Evolutionary conservation across 352 stramenopile species (phyloP).

Genomic region (Phytophthora quininea): DNA sequence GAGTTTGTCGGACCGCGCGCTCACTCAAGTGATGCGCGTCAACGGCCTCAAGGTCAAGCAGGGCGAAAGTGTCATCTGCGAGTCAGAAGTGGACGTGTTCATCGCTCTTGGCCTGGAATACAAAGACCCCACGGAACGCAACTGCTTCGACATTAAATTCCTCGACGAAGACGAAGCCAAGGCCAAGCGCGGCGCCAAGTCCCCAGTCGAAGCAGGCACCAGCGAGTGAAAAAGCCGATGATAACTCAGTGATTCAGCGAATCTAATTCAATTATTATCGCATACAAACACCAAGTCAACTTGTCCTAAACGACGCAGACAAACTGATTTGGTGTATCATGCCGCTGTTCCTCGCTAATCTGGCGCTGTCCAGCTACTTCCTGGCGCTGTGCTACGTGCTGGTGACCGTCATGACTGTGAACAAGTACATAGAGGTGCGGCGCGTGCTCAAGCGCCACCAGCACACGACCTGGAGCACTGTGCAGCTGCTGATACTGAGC

Average conservation of each 20-base stretch:
- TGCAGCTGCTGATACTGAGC: conserved; percentile 84
- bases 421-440: conserved; percentile 76
- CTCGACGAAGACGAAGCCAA: conserved; percentile 76
- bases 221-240: conserved; percentile 4
- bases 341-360: conserved; percentile 88
- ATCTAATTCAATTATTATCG: background rate
- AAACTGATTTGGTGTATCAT: conserved; percentile 36
- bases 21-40: conserved; percentile 65
- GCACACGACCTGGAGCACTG: conserved; percentile 76
- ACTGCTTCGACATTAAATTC: conserved; percentile 86
- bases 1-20: conserved; percentile 69
- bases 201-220: background rate
- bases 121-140: conserved; percentile 78
- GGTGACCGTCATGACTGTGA: conserved; percentile 77
- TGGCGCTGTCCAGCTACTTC: conserved; percentile 90
- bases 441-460: conserved; percentile 72
- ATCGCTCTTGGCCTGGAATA: conserved; percentile 85
- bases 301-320: background rate
- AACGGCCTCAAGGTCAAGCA: conserved; percentile 68
- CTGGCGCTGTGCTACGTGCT: conserved; percentile 88
- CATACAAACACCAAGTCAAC: conserved; percentile 9
- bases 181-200: conserved; percentile 41
- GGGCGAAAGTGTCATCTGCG: conserved; percentile 76
- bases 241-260: too few species aligned
- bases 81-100: conserved; percentile 85